Percentiles rank a stretch among this genome's conserved stretches.
Conservation (phyloP, 75 land plant genomes). For the Selaginella tamariscina region DNA sequence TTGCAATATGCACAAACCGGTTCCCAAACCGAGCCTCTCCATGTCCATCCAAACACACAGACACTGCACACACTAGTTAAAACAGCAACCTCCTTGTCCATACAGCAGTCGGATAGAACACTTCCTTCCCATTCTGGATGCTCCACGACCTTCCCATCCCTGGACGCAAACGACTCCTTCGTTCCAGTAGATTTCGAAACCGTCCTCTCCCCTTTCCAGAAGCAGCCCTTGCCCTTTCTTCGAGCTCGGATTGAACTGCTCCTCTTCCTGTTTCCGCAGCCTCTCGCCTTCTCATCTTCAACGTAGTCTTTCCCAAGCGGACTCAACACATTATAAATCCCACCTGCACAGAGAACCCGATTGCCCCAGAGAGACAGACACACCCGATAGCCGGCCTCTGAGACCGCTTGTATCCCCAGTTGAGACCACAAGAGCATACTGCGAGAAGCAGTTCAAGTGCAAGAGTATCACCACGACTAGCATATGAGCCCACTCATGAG, state of each 20-base stretch:
- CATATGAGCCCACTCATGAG: slow-evolving; percentile 69
- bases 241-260: neutral
- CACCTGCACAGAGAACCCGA: slow-evolving; percentile 58
- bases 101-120: slow-evolving; percentile 39
- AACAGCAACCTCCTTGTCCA: slow-evolving; percentile 32
- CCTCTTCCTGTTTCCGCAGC: slow-evolving; percentile 1
- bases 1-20: slow-evolving; percentile 75
- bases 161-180: slow-evolving; percentile 38
- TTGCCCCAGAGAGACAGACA: slow-evolving; percentile 40
- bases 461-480: slow-evolving; percentile 57
- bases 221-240: neutral
- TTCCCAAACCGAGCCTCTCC: slow-evolving; percentile 96
- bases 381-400: slow-evolving; percentile 54
- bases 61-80: slow-evolving; percentile 48
- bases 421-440: slow-evolving; percentile 85
- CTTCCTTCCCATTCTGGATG: slow-evolving; percentile 68
- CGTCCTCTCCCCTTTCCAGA: slow-evolving; percentile 5
- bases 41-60: slow-evolving; percentile 89
- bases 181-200: slow-evolving; percentile 1
- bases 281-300: slow-evolving; percentile 32
- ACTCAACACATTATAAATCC: slow-evolving; percentile 42
- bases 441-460: slow-evolving; percentile 62
- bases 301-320: slow-evolving; percentile 59
- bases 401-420: slow-evolving; percentile 57
- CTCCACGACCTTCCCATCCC: slow-evolving; percentile 29